Evolutionary conservation across 371 early-diverging fungal species (phyloP).

Genomic region (Mortierella sp.): DNA sequence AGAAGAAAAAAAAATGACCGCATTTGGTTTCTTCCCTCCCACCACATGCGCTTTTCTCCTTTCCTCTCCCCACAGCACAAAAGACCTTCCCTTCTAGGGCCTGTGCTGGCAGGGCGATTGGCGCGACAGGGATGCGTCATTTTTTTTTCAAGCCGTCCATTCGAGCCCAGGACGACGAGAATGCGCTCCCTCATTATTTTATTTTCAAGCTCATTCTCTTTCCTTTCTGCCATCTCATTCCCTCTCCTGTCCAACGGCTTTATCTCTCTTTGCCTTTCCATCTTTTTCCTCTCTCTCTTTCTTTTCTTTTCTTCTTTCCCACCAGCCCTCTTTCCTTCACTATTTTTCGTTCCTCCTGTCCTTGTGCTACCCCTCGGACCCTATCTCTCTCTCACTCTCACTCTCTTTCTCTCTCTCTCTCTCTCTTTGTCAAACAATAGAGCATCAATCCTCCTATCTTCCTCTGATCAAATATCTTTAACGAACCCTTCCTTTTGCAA

Average conservation of each 20-base stretch:
- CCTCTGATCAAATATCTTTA: background rate
- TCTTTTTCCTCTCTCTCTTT: background rate
- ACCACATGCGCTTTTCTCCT: background rate
- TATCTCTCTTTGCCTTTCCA: background rate
- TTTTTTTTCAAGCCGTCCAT: background rate
- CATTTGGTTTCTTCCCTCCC: constrained; percentile 1
- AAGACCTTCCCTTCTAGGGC: background rate
- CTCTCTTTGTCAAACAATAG: background rate
- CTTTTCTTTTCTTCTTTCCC: background rate
- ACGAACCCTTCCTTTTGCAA: background rate
- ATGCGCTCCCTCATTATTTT: background rate
- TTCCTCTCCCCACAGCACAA: background rate
- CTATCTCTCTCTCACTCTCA: background rate
- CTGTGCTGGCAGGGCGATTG: background rate
- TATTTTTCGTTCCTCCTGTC: background rate
- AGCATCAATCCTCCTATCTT: background rate
- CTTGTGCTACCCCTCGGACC: background rate
- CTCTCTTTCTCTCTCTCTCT: background rate
- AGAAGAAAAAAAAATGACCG: background rate
- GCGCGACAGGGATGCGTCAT: background rate
- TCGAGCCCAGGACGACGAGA: background rate
- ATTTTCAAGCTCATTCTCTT: background rate
- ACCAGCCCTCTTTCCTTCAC: too few relatives aligned
- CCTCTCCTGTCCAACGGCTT: background rate
- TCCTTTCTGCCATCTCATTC: background rate